Conservation (phyloP, 306 rosid genomes). For the Cicer arietinum region DNA sequence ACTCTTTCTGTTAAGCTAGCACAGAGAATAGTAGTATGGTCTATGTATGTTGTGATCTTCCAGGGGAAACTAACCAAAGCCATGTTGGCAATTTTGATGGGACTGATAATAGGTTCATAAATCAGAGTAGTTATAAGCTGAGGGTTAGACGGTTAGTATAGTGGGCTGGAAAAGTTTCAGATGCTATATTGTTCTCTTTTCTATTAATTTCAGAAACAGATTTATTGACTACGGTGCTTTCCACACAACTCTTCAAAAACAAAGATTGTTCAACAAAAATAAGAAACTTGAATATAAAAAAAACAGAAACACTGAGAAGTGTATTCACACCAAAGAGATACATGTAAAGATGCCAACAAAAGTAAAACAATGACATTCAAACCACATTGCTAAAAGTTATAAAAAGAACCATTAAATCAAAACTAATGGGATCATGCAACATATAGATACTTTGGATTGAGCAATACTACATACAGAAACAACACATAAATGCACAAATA, state of each 20-base stretch:
- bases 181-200: neutral
- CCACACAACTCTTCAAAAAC: neutral
- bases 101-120: neutral
- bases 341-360: neutral
- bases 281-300: neutral
- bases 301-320: neutral
- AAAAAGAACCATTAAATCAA: too few species aligned
- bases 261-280: neutral
- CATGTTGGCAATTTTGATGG: neutral
- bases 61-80: neutral
- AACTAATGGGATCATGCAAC: neutral
- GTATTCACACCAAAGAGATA: neutral
- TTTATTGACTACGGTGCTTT: neutral
- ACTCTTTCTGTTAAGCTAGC: slow-evolving; percentile 3
- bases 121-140: neutral
- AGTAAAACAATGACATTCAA: neutral
- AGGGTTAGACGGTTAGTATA: neutral
- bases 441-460: slow-evolving; percentile 10
- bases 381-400: too few species aligned
- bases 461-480: slow-evolving; percentile 2
- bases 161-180: neutral
- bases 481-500: slow-evolving; percentile 16
- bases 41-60: neutral
- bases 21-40: neutral
- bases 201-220: neutral